phyloP scores from a whole-genome alignment of 2,329 filamentous ascomycete genomes.

The Fonsecaea erecta region DNA sequence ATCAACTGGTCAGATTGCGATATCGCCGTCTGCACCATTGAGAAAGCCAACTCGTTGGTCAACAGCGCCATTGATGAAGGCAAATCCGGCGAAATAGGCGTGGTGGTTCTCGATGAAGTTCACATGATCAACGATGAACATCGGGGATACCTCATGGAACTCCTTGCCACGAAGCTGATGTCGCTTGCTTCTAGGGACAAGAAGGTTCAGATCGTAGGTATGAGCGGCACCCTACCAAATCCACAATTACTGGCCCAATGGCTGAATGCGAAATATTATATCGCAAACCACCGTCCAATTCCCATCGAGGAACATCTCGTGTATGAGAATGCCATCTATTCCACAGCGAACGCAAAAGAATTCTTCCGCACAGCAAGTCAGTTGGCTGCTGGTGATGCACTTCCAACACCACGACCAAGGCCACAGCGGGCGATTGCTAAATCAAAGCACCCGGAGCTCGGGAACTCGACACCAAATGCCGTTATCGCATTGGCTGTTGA shows the following conservation, averaged over 20 bases:
- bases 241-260: conserved; percentile 70
- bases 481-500: conserved; percentile 72
- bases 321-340: conserved; percentile 70
- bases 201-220: conserved; percentile 71
- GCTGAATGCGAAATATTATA: conserved; percentile 72
- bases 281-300: conserved; percentile 74
- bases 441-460: conserved; percentile 66
- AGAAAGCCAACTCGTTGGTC: conserved; percentile 77
- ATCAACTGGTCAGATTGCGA: conserved; percentile 75
- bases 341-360: conserved; percentile 62
- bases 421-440: conserved; percentile 53
- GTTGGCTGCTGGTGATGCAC: conserved; percentile 46
- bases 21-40: conserved; percentile 77
- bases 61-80: conserved; percentile 75
- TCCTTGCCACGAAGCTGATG: conserved; percentile 75
- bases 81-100: conserved; percentile 65
- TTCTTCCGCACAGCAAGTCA: conserved; percentile 64
- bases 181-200: conserved; percentile 56
- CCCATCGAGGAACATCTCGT: conserved; percentile 76
- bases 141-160: conserved; percentile 74
- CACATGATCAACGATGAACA: conserved; percentile 81
- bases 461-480: conserved; percentile 69
- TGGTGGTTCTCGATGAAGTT: conserved; percentile 76
- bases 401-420: conserved; percentile 39
- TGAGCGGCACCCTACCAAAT: conserved; percentile 80